phyloP scores from a whole-genome alignment of 805 yeast genomes.

The Clavispora phyllophila region DNA sequence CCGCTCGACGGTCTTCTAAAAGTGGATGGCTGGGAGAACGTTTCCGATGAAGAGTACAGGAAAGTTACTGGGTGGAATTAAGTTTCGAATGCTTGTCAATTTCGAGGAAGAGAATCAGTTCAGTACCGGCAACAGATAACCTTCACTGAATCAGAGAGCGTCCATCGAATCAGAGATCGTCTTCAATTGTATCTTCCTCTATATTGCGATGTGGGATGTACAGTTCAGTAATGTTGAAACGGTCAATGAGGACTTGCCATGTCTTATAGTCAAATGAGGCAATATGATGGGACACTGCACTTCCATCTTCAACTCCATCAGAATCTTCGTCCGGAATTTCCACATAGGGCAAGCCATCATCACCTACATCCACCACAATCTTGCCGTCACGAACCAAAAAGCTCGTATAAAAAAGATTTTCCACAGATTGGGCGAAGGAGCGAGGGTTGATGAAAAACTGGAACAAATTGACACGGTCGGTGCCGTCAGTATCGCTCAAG shows the following conservation, averaged over 20 bases:
- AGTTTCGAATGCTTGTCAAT: no score
- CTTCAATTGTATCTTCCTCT: slow-evolving; percentile 7
- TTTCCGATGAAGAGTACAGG: slow-evolving; percentile 7
- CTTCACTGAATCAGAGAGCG: no score
- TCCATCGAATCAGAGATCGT: not conserved
- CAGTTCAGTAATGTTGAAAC: slow-evolving; percentile 50
- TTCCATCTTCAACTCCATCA: slow-evolving; percentile 14
- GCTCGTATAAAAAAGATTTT: slow-evolving; percentile 78
- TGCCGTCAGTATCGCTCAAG: slow-evolving; percentile 24
- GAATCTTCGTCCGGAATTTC: slow-evolving; percentile 23
- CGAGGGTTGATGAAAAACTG: slow-evolving; percentile 67
- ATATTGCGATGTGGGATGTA: slow-evolving; percentile 42
- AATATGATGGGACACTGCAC: slow-evolving; percentile 49
- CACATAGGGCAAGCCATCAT: slow-evolving; percentile 44
- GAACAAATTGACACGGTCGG: slow-evolving; percentile 49
- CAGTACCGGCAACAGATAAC: no score
- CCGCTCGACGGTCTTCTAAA: slow-evolving; percentile 52
- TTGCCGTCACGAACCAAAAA: slow-evolving; percentile 73
- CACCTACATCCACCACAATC: slow-evolving; percentile 46
- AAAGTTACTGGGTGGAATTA: slow-evolving; percentile 3
- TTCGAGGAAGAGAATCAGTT: no score
- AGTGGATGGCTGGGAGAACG: slow-evolving; percentile 47
- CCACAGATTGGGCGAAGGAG: slow-evolving; percentile 75
- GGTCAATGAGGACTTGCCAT: slow-evolving; percentile 56
- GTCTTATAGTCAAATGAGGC: slow-evolving; percentile 64